These are phyloP conservation scores for Pachysandra terminalis DNA, from an alignment of 164 flowering plant species.

Conservation along the genomic window DNA sequence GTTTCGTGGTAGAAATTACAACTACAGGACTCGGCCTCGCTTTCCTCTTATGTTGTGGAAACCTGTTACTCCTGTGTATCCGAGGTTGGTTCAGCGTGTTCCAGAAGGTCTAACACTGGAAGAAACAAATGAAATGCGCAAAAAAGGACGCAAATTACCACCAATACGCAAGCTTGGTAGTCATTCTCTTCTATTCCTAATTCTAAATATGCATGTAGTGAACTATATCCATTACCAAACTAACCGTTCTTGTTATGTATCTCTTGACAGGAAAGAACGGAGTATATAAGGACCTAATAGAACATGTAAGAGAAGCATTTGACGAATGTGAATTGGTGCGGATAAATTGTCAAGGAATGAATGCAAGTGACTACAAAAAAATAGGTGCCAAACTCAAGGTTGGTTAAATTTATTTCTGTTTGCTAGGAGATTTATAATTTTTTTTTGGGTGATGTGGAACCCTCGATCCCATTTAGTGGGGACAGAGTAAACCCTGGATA, in stretches of 20 bases:
- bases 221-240: background rate
- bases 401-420: background rate
- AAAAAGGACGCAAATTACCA: constrained; percentile 54
- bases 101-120: constrained; percentile 79
- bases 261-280: constrained; percentile 65
- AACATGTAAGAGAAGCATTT: constrained; percentile 60
- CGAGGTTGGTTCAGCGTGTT: constrained; percentile 56
- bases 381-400: constrained; percentile 94
- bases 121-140: constrained; percentile 80
- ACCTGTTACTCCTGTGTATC: constrained; percentile 86
- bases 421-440: background rate
- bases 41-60: constrained; percentile 96
- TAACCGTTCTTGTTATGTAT: constrained; percentile 5
- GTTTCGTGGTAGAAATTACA: constrained; percentile 94
- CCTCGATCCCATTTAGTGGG: too few species aligned
- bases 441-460: too few species aligned
- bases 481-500: too few species aligned
- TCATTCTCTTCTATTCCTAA: background rate
- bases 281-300: constrained; percentile 58
- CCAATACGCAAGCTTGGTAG: constrained; percentile 93
- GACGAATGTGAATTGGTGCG: constrained; percentile 69
- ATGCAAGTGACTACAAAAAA: constrained; percentile 68
- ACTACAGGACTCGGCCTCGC: constrained; percentile 67
- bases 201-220: background rate
- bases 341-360: constrained; percentile 80